phyloP scores from a whole-genome alignment of 345 rosid genomes.

The Cochlearia excelsa region DNA sequence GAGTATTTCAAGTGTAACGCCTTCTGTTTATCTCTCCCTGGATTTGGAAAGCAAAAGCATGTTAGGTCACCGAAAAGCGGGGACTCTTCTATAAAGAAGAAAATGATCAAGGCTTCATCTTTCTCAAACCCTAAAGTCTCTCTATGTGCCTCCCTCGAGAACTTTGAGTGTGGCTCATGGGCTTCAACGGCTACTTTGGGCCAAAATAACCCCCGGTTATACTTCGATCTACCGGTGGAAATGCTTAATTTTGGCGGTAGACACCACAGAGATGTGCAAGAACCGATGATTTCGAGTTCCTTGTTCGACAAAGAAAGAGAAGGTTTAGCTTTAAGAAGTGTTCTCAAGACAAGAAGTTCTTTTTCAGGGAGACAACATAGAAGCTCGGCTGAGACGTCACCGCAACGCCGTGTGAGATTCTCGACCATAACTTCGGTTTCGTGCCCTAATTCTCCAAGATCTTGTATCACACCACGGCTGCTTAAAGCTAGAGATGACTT shows the following conservation, averaged over 20 bases:
- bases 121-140: constrained; percentile 41
- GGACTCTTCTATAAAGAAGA: constrained; percentile 25
- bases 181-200: constrained; percentile 57
- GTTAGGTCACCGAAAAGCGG: constrained; percentile 41
- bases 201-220: constrained; percentile 42
- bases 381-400: constrained; percentile 44
- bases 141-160: constrained; percentile 67
- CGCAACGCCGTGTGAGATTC: constrained; percentile 65
- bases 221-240: constrained; percentile 73
- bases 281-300: constrained; percentile 60
- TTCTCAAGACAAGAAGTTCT: constrained; percentile 43
- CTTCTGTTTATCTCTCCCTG: constrained; percentile 69
- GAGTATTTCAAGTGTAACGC: constrained; percentile 64
- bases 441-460: constrained; percentile 47
- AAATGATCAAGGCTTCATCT: constrained; percentile 33
- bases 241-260: constrained; percentile 39
- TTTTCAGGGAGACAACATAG: constrained; percentile 31
- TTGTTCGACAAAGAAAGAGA: constrained; percentile 51
- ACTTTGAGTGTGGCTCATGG: constrained; percentile 94
- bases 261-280: constrained; percentile 41
- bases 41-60: constrained; percentile 60
- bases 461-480: constrained; percentile 64
- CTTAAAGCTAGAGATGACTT: constrained; percentile 54
- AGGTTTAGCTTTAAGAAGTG: constrained; percentile 41
- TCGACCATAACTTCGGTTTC: constrained; percentile 43